These are phyloP conservation scores for Pleurotus pulmonarius DNA, from an alignment of 768 basidiomycete genomes.

Conservation along the genomic window DNA sequence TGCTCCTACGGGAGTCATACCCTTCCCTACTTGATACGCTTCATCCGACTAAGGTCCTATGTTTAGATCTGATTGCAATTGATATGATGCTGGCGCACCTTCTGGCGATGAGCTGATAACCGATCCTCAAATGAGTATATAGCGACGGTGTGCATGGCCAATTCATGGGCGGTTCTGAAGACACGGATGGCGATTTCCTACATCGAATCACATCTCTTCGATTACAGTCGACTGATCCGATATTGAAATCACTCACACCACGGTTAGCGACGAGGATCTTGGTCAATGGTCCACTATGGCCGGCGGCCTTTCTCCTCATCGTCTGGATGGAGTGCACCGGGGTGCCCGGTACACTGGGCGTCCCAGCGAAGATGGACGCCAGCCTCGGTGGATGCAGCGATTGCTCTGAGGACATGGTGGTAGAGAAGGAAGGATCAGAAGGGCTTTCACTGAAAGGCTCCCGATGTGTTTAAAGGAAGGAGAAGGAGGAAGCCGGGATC, in stretches of 20 bases:
- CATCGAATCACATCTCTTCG: slow-evolving; percentile 5
- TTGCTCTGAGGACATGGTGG: slow-evolving; percentile 36
- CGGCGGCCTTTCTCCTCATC: slow-evolving; percentile 86
- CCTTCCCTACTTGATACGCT: slow-evolving; percentile 97
- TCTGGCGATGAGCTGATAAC: slow-evolving; percentile 95
- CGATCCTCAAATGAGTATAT: slow-evolving; percentile 98
- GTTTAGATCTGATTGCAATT: too few species aligned
- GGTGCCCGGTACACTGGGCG: slow-evolving; percentile 78
- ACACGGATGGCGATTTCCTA: slow-evolving; percentile 99
- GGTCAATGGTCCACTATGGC: slow-evolving; percentile 85
- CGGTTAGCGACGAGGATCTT: slow-evolving; percentile 93
- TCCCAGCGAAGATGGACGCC: slow-evolving; percentile 64
- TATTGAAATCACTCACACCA: slow-evolving; percentile 53
- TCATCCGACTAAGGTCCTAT: slow-evolving; percentile 75
- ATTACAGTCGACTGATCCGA: slow-evolving; percentile 8
- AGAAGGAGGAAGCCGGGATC: slow-evolving; percentile 9
- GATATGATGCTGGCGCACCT: slow-evolving; percentile 43
- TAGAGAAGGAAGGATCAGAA: slow-evolving; percentile 12
- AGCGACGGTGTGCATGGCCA: slow-evolving; percentile 98
- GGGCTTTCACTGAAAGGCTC: slow-evolving; percentile 7
- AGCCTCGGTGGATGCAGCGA: slow-evolving; percentile 70
- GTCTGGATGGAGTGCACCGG: slow-evolving; percentile 89
- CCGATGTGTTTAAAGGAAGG: slow-evolving; percentile 4
- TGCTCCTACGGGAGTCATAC: slow-evolving; percentile 92
- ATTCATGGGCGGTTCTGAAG: slow-evolving; percentile 96